Evolutionary conservation across 176 grass and related monocot genomes (phyloP), one percentile per base, ranked within the genome.

Genomic region (Paspalum vaginatum): DNA sequence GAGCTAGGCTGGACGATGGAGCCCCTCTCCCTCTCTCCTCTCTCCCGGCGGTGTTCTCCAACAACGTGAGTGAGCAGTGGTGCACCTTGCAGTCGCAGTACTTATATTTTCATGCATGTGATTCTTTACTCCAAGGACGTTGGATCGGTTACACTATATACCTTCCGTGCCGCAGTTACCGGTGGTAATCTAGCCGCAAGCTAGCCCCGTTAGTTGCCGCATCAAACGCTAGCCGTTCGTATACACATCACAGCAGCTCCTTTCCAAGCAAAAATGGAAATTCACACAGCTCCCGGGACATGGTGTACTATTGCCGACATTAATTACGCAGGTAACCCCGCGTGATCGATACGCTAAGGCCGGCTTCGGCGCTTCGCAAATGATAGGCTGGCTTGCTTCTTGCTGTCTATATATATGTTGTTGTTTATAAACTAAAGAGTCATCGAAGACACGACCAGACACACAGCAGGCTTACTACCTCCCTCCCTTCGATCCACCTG

Each of bases 281-380:
- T 11, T 55, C 50, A n/a, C 50, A n/a, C n/a, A 60, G 6, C 71
- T 60, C 66, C 62, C 53, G 68, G 20, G 20, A 3, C 55, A 24
- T 15, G 24, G 20, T 48, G 16, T 43, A 7, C 1, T 56, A 56
- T 72, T 25, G 66, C 74, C 80, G 66, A 87, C 80, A 14, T 59
- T 61, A 7, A 14, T 59, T 61, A 7, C 51, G 60, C 61, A 52
- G 21, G 1, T 26, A 12, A 61, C 22, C 44, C 52, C 16, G 52
- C 44, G 49, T 74, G 50, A 42, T 67, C 0, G 38, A 24, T 48
- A 65, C 38, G 67, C 38, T 57, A 56, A 2, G 4, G 12, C n/a
- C 32, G 32, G 32, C 32, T 56, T 60, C 13, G 6, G 26, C 21
- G 49, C 9, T 18, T 47, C 58, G 11, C 44, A 11, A 18, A 18